Base-by-base conservation (phyloP, 225 moss, liverwort and hornwort species). In the Straminergon stramineum region DNA sequence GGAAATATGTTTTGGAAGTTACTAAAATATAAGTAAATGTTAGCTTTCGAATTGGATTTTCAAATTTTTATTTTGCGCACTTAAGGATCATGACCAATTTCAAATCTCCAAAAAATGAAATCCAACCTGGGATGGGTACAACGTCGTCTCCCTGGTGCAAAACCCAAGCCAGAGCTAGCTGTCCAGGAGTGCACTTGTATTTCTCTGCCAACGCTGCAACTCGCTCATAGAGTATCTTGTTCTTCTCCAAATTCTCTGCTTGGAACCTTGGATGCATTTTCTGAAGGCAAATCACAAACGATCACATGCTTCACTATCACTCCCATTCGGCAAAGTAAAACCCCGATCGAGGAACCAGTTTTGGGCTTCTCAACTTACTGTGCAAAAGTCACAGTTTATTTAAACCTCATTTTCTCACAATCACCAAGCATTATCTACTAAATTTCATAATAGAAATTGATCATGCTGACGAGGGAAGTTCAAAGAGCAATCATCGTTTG, bases 231-330 rank as follows among this genome's bases (percentile, higher is more conserved):
- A 87, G 78, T 19, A 90, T 35, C 69, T 70, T 87, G 79, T 87
- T 90, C 35, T 90, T 90, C 84, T 90, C 87, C 19, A 87, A 10
- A 87, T 90, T 90, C 70, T 90, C 87, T 28, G 17, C 87, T 70
- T 90, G 90, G 23, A 90, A 90, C 87, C 90, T 83, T 27, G 90
- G 87, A 78, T 39, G 51, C 31, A 60, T 7, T 48, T 12, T 75
- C 90, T 90, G 51, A 56, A 76, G 48, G 66, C 66, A 65, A 81
- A 57, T 37, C 55, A 70, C n/a, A 84, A 70, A 19, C 55, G 55
- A 28, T 35, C 85, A 43, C 63, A 70, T 62, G 62, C 48, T 60
- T 84, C 56, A 64, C 75, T 23, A 34, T 60, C 58, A 81, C 15
- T 16, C 24, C 37, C 79, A 48, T 79, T 26, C n/a, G 15, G 9